Evolutionary conservation across 2,329 filamentous ascomycete genomes (phyloP), one percentile per base, ranked within the genome.

Genomic region (Trichophyton verrucosum): DNA sequence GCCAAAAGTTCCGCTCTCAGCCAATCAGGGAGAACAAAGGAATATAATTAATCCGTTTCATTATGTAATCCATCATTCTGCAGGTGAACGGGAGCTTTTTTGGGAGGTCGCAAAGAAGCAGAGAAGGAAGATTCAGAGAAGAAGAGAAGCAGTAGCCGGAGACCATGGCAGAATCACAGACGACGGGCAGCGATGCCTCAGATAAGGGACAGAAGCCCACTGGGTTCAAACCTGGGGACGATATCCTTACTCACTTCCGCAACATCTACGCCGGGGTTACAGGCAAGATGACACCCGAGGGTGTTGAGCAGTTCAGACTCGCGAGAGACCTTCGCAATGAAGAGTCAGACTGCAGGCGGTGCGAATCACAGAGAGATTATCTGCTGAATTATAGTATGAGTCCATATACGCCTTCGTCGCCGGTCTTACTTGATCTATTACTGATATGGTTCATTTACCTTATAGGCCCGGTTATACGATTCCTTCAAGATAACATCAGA

Each of bases 221-320:
- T 8, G 75, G 74, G 3, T 77, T 68, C 60, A 67, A 68, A 9
- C 67, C 73, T 13, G 75, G 74, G 13, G 71, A 77, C 65, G 76
- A 76, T 60, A 68, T 70, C 22, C 75, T 69, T 65, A 76, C 76
- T 40, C 74, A 76, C 80, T 96, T 89, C 87, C 82, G 87, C 72
- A 95, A 88, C 77, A 87, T 91, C 78, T 96, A 95, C 81, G 83
- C 83, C 68, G 87, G 91, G 74, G 78, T 95, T 57, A 84, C 87
- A 15, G 87, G 88, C 61, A 79, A 81, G 68, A 85, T 94, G 76
- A 86, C 84, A 17, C 74, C 77, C 40, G 82, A 86, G 69, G 88
- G 88, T 58, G 76, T 81, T 65, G 83, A 87, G 70, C 82, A 88
- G 76, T 96, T 90, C 80, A 88, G 90, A 71, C 81, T 86, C 70